Conservation (phyloP, 805 yeast genomes). For the Metschnikowia chrysomelidarum region DNA sequence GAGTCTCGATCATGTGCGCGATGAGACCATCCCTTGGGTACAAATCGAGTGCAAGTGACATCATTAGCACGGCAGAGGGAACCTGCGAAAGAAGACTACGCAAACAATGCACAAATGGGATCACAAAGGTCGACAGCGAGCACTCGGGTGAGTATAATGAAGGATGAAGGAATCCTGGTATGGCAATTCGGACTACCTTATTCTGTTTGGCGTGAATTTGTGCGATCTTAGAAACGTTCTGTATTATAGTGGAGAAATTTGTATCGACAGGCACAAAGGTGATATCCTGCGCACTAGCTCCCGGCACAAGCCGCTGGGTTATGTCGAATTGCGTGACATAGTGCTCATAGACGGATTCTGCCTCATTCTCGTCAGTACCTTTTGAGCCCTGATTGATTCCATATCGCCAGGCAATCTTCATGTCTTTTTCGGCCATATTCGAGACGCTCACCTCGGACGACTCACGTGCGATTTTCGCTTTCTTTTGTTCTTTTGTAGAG, state of each 20-base stretch:
- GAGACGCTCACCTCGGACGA: conserved; percentile 67
- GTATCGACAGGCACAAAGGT: conserved; percentile 47
- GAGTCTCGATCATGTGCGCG: conserved; percentile 50
- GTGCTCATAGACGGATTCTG: conserved; percentile 35
- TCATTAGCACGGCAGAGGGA: conserved; percentile 47
- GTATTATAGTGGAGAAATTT: conserved; percentile 21
- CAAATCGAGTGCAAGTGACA: conserved; percentile 63
- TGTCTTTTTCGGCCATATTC: conserved; percentile 55
- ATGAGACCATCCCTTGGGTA: conserved; percentile 53
- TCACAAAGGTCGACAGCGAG: conserved; percentile 44
- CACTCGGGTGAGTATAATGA: conserved; percentile 58
- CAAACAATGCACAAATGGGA: conserved; percentile 62
- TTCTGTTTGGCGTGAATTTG: conserved; percentile 34
- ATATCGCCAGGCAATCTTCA: conserved; percentile 95
- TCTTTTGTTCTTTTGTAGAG: conserved; percentile 61
- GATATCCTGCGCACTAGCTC: conserved; percentile 61
- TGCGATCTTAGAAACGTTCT: conserved; percentile 44
- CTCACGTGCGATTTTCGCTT: conserved; percentile 52
- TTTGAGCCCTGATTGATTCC: conserved; percentile 39
- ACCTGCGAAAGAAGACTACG: conserved; percentile 51
- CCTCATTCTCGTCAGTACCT: conserved; percentile 18
- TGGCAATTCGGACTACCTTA: conserved; percentile 58
- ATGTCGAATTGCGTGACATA: conserved; percentile 73
- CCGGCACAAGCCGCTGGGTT: conserved; percentile 66
- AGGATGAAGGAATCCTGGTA: conserved; percentile 83